Conservation (phyloP, 2,329 filamentous ascomycete genomes). For the Blumeria hordei region DNA sequence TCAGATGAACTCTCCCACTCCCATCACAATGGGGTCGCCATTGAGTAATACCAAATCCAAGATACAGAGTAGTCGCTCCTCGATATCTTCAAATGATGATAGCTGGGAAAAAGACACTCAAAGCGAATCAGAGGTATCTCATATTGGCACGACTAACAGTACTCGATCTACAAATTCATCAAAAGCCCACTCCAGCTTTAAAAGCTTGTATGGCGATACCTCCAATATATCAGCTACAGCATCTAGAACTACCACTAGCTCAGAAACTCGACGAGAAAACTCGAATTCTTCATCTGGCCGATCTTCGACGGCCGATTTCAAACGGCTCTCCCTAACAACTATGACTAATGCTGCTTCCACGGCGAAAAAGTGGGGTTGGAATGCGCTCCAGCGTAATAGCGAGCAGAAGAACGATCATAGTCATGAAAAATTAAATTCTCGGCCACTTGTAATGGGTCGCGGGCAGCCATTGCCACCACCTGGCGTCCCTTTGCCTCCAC, state of each 20-base stretch:
- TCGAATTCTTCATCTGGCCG: constrained; percentile 15
- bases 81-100: constrained; percentile 23
- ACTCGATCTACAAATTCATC: constrained; percentile 4
- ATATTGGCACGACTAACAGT: constrained; percentile 4
- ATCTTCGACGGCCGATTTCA: constrained; percentile 15
- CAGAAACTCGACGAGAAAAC: constrained; percentile 14
- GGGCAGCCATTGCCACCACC: constrained; percentile 64
- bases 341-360: constrained; percentile 30
- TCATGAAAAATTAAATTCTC: constrained; percentile 20
- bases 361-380: constrained; percentile 34
- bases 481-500: constrained; percentile 51
- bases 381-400: constrained; percentile 25
- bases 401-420: constrained; percentile 14
- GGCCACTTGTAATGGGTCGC: constrained; percentile 46
- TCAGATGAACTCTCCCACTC: constrained; percentile 24
- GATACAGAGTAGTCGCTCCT: constrained; percentile 23
- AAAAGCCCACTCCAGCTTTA: constrained; percentile 14
- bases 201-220: constrained; percentile 13
- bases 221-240: too few species aligned
- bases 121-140: constrained; percentile 13
- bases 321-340: constrained; percentile 27
- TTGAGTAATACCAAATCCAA: constrained; percentile 17
- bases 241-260: constrained; percentile 8
- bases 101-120: constrained; percentile 18
- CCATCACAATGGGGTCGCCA: constrained; percentile 22